phyloP scores from a whole-genome alignment of 1,284 basidiomycete genomes.

The Papiliotrema laurentii region DNA sequence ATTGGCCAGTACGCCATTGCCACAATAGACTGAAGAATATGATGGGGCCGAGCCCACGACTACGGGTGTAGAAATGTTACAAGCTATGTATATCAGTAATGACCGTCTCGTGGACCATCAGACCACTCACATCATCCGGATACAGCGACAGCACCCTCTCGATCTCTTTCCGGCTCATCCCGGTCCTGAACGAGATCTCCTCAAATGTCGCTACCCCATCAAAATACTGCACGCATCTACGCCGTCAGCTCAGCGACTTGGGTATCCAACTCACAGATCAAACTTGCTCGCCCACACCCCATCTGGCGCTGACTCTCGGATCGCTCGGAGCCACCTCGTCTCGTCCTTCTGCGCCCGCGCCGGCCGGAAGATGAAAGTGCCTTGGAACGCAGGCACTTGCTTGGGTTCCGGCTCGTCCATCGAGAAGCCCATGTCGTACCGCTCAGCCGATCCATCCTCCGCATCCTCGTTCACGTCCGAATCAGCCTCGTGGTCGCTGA shows the following conservation, averaged over 20 bases:
- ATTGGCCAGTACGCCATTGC: constrained; percentile 19
- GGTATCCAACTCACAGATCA: constrained; percentile 33
- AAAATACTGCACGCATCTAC: constrained; percentile 45
- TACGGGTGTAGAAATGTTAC: constrained; percentile 40
- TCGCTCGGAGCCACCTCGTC: constrained; percentile 40
- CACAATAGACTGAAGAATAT: not conserved
- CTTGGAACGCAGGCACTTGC: constrained; percentile 28
- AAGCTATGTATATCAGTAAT: constrained; percentile 18
- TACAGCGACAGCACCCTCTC: constrained; percentile 34
- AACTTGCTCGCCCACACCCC: constrained; percentile 40
- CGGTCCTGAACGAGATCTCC: constrained; percentile 45
- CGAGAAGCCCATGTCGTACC: constrained; percentile 20
- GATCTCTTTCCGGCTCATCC: constrained; percentile 36
- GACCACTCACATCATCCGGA: constrained; percentile 38
- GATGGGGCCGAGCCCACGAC: not conserved
- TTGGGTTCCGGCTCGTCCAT: constrained; percentile 19
- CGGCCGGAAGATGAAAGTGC: constrained; percentile 38
- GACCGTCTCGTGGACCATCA: not conserved
- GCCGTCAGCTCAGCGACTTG: not conserved
- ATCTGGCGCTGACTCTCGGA: constrained; percentile 28
- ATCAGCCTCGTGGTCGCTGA: constrained; percentile 34
- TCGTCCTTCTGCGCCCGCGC: constrained; percentile 43
- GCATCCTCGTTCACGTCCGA: constrained; percentile 30
- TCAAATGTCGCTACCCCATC: constrained; percentile 45
- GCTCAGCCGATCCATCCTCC: constrained; percentile 8